Evolutionary conservation across 768 basidiomycete genomes (phyloP), one percentile per base, ranked within the genome.

Genomic region (Termitomyces sp.): DNA sequence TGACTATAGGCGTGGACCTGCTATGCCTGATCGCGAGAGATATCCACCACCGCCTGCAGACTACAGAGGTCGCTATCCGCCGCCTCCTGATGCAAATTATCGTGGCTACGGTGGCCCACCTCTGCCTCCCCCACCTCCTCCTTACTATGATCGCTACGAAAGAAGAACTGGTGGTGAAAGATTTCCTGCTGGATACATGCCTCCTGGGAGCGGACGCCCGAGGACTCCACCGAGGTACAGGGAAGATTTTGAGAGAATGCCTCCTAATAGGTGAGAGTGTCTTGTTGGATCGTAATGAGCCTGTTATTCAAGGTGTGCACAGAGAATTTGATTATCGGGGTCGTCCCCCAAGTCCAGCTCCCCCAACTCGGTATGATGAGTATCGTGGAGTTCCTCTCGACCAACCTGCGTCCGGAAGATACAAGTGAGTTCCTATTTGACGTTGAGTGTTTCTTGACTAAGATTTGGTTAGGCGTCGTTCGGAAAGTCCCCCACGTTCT

Each of bases 271-370:
- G 86, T 89, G 75, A 69, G 76, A 50, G 12, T 9, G 18, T 14
- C 12, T 10, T 13, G 18, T 14, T 30, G 4, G 27, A 13, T 18
- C n/a, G n/a, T n/a, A n/a, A n/a, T 20, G 26, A 27, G 12, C 18
- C 37, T 52, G 12, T 33, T n/a, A 2, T 13, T 20, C 40, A 39
- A 62, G 30, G 36, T 39, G 37, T 32, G 24, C 43, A 30, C 61
- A 87, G 85, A 59, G 86, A 88, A 53, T 86, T 84, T 69, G 70
- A 79, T 63, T 84, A 78, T 59, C 82, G 77, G 64, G 82, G 79
- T 63, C 81, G 76, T 55, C 82, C 85, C 43, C 84, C 82, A 55
- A 74, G 79, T 34, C 78, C 82, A 43, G 75, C 75, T 24, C 81
- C 84, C 10, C 80, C 82, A 13, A 75, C 78, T 56, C 77, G 80